These are phyloP conservation scores for Wickerhamiella kurtzmanii DNA, from an alignment of 805 yeast genomes.

Conservation along the genomic window DNA sequence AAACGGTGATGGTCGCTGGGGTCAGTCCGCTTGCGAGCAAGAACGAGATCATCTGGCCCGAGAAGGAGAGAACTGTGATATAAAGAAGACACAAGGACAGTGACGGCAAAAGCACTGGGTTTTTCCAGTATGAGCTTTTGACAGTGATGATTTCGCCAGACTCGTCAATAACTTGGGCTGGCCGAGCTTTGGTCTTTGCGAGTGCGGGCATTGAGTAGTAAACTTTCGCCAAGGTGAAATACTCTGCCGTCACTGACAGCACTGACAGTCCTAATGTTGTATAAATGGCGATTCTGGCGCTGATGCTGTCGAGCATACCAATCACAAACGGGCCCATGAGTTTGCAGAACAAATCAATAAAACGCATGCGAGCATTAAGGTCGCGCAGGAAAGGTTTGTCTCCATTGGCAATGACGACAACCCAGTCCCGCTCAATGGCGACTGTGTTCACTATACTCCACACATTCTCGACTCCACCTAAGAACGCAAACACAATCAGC, in stretches of 20 bases:
- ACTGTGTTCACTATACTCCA: slow-evolving; percentile 26
- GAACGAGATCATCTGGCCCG: slow-evolving; percentile 28
- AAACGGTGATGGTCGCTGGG: slow-evolving; percentile 24
- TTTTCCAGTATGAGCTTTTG: slow-evolving; percentile 17
- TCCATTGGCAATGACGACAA: slow-evolving; percentile 25
- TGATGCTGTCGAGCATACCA: slow-evolving; percentile 23
- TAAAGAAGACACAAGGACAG: slow-evolving; percentile 24
- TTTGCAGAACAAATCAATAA: slow-evolving; percentile 30
- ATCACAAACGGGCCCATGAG: slow-evolving; percentile 29
- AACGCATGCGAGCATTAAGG: slow-evolving; percentile 27
- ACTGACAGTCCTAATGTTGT: slow-evolving; percentile 23
- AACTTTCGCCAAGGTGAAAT: slow-evolving; percentile 25
- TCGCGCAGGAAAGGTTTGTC: slow-evolving; percentile 19
- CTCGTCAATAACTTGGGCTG: background rate
- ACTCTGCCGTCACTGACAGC: slow-evolving; percentile 25
- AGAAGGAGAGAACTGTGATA: slow-evolving; percentile 30
- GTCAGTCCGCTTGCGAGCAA: slow-evolving; percentile 24
- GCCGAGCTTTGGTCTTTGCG: slow-evolving; percentile 5
- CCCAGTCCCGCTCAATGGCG: slow-evolving; percentile 32
- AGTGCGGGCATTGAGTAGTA: slow-evolving; percentile 25
- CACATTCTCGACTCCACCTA: slow-evolving; percentile 29
- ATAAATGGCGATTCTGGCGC: slow-evolving; percentile 21
- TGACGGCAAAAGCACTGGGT: slow-evolving; percentile 24
- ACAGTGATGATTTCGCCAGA: background rate
- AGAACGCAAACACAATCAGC: slow-evolving; percentile 18